These are phyloP conservation scores for Nicotiana otophora DNA, from an alignment of 257 asterid species.

Conservation along the genomic window DNA sequence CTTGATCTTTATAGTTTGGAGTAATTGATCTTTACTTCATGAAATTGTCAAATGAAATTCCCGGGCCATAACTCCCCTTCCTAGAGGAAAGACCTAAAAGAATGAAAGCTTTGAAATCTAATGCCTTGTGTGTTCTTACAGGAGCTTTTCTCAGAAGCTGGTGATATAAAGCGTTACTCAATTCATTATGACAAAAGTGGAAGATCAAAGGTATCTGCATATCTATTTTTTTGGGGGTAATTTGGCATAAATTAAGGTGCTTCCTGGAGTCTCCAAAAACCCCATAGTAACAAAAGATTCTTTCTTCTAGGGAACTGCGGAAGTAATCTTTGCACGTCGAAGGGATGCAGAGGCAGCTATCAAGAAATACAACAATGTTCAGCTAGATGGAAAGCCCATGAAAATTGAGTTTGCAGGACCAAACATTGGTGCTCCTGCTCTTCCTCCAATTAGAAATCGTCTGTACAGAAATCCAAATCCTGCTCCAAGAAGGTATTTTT, in stretches of 20 bases:
- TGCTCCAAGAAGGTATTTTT: slow-evolving; percentile 35
- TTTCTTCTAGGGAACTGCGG: slow-evolving; percentile 86
- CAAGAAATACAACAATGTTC: slow-evolving; percentile 58
- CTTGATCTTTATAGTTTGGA: not conserved
- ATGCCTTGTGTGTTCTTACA: slow-evolving; percentile 17
- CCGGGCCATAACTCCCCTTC: not conserved
- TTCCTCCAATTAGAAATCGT: slow-evolving; percentile 15
- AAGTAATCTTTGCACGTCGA: slow-evolving; percentile 59
- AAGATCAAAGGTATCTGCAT: slow-evolving; percentile 76
- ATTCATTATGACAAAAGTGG: slow-evolving; percentile 93
- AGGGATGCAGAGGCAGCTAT: slow-evolving; percentile 63
- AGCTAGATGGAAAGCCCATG: slow-evolving; percentile 72
- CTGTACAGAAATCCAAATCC: slow-evolving; percentile 27
- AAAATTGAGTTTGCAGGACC: slow-evolving; percentile 55
- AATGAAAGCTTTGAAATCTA: not conserved
- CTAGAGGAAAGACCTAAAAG: not conserved
- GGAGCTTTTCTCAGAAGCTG: slow-evolving; percentile 94
- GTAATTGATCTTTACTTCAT: not conserved
- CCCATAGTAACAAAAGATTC: not conserved
- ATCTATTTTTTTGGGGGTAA: slow-evolving; percentile 1
- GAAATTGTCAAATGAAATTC: not conserved
- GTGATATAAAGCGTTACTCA: slow-evolving; percentile 67
- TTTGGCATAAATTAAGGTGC: not conserved
- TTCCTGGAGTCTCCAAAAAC: not conserved
- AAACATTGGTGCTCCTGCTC: slow-evolving; percentile 29